These are phyloP conservation scores for Saturnispora gosingensis DNA, from an alignment of 805 yeast species.

Conservation along the genomic window DNA sequence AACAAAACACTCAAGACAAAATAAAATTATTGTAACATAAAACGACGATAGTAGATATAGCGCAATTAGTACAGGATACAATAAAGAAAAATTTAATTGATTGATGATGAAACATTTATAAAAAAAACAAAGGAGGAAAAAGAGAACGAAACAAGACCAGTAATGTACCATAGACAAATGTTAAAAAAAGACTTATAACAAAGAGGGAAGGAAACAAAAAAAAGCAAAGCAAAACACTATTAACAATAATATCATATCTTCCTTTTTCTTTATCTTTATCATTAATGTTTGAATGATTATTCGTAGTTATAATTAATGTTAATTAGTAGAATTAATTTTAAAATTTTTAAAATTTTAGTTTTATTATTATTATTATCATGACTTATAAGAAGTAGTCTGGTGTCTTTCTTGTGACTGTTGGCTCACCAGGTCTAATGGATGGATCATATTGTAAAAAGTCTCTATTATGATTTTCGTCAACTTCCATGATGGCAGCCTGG, in stretches of 20 bases:
- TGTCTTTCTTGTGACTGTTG: slow-evolving; percentile 91
- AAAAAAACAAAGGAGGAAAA: slow-evolving; percentile 1
- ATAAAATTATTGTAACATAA: background rate
- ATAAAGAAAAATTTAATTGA: slow-evolving; percentile 1
- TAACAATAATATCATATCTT: background rate
- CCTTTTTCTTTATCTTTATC: background rate
- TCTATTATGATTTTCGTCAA: slow-evolving; percentile 86
- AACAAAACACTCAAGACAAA: background rate
- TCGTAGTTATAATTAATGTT: background rate
- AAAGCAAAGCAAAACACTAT: background rate
- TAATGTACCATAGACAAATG: background rate
- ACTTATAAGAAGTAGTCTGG: slow-evolving; percentile 89
- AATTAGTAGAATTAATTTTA: background rate
- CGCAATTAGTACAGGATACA: background rate
- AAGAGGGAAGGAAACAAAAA: background rate
- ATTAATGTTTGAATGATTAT: background rate
- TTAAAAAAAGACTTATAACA: background rate
- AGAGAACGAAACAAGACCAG: background rate
- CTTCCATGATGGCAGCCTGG: slow-evolving; percentile 98
- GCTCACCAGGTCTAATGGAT: slow-evolving; percentile 94
- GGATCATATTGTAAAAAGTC: slow-evolving; percentile 95
- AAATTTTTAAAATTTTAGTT: background rate
- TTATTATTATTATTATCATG: background rate
- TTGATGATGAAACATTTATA: background rate
- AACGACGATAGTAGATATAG: background rate